Conservation (phyloP, 2,329 filamentous ascomycete species). For the Botrytis galanthina region DNA sequence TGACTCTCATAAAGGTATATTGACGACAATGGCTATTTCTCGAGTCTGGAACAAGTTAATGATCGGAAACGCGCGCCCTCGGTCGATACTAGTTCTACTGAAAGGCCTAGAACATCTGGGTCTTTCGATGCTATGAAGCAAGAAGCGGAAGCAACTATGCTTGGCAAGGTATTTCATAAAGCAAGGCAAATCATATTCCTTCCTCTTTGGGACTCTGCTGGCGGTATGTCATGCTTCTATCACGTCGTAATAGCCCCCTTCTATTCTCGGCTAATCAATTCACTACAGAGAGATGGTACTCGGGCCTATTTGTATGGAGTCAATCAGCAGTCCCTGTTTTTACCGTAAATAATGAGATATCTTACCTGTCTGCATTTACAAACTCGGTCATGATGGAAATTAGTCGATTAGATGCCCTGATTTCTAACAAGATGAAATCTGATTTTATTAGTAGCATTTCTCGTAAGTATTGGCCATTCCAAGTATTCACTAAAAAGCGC, state of each 20-base stretch:
- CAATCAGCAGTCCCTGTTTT: conserved; percentile 36
- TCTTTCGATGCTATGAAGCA: conserved; percentile 25
- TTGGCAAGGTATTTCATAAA: conserved; percentile 33
- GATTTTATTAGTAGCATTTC: conserved; percentile 54
- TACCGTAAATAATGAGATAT: conserved; percentile 36
- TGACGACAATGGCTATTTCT: conserved; percentile 36
- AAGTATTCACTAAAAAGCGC: conserved; percentile 23
- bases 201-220: conserved; percentile 36
- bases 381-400: conserved; percentile 24
- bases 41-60: conserved; percentile 33
- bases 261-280: not conserved
- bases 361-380: conserved; percentile 41
- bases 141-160: conserved; percentile 31
- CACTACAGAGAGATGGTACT: conserved; percentile 32
- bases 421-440: conserved; percentile 49
- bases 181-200: conserved; percentile 37
- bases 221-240: conserved; percentile 23
- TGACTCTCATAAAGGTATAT: conserved; percentile 20
- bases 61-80: conserved; percentile 18
- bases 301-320: conserved; percentile 37
- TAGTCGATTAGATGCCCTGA: conserved; percentile 46
- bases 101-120: conserved; percentile 21
- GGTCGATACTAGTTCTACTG: conserved; percentile 12
- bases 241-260: not conserved
- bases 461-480: conserved; percentile 40